phyloP scores from a whole-genome alignment of 2,329 filamentous ascomycete species.

The Trichoderma guizhouense region DNA sequence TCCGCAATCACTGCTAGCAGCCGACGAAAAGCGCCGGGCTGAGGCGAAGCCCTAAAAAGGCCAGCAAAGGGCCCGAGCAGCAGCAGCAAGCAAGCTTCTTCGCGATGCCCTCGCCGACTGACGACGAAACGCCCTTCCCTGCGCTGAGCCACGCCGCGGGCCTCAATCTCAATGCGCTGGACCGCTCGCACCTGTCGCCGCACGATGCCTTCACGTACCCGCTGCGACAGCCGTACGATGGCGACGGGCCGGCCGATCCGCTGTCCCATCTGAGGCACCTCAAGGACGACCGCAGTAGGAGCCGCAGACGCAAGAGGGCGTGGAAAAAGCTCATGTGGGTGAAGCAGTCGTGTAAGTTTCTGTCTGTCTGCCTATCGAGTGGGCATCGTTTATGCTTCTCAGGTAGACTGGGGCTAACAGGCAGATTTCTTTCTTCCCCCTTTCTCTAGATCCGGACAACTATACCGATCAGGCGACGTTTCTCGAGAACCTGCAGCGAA shows the following conservation, averaged over 20 bases:
- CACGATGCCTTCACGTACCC: slow-evolving; percentile 78
- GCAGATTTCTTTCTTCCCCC: slow-evolving; percentile 5
- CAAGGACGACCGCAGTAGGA: slow-evolving; percentile 59
- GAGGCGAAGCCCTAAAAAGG: background rate
- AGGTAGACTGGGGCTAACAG: background rate
- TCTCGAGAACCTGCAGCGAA: slow-evolving; percentile 90
- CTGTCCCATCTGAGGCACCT: slow-evolving; percentile 40
- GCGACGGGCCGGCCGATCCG: slow-evolving; percentile 33
- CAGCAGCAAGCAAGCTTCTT: background rate
- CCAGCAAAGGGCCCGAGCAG: background rate
- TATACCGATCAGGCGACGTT: slow-evolving; percentile 98
- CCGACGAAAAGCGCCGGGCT: background rate
- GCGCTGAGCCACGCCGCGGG: slow-evolving; percentile 30
- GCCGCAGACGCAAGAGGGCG: slow-evolving; percentile 64
- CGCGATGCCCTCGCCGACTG: slow-evolving; percentile 37
- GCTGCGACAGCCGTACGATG: slow-evolving; percentile 48
- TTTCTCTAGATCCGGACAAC: slow-evolving; percentile 81
- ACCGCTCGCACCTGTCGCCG: slow-evolving; percentile 70
- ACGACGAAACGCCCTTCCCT: slow-evolving; percentile 38
- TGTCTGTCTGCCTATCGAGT: slow-evolving; percentile 16
- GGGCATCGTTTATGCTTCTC: background rate
- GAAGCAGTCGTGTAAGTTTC: slow-evolving; percentile 76
- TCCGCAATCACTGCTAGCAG: background rate
- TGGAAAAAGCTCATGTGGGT: slow-evolving; percentile 99
- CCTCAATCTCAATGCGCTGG: slow-evolving; percentile 37